A percentile compares a stretch with the other conserved stretches of the same genome.
Evolutionary conservation across 306 rosid species (phyloP).

Genomic region (Senna tora): DNA sequence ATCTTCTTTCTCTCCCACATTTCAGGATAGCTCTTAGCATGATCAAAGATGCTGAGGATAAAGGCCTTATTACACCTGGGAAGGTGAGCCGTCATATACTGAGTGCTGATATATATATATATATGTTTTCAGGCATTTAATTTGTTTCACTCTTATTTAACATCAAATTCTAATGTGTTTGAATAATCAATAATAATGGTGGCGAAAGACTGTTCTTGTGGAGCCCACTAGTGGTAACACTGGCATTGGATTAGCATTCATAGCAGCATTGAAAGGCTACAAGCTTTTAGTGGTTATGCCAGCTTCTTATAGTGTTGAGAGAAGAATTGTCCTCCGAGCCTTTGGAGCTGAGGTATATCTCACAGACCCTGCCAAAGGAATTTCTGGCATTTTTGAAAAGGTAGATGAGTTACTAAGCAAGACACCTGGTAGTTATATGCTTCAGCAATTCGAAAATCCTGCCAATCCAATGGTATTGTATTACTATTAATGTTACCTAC

Average conservation of each 20-base stretch:
- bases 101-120: slow-evolving; percentile 17
- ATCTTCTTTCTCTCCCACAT: slow-evolving; percentile 14
- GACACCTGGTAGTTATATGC: slow-evolving; percentile 58
- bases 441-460: slow-evolving; percentile 69
- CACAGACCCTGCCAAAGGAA: slow-evolving; percentile 67
- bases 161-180: slow-evolving; percentile 3
- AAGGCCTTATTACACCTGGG: slow-evolving; percentile 80
- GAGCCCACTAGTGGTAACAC: slow-evolving; percentile 88
- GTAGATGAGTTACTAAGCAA: slow-evolving; percentile 54
- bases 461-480: slow-evolving; percentile 73
- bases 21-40: slow-evolving; percentile 73
- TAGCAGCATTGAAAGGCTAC: slow-evolving; percentile 79
- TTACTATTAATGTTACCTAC: no score
- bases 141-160: not conserved
- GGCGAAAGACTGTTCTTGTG: slow-evolving; percentile 64
- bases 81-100: slow-evolving; percentile 52
- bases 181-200: slow-evolving; percentile 27
- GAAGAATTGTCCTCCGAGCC: slow-evolving; percentile 65
- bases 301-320: slow-evolving; percentile 62
- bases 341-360: slow-evolving; percentile 80
- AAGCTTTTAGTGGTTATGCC: slow-evolving; percentile 67
- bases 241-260: slow-evolving; percentile 80
- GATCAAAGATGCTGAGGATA: slow-evolving; percentile 86
- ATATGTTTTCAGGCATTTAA: slow-evolving; percentile 4
- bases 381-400: slow-evolving; percentile 55